These are phyloP conservation scores for Fusarium phyllophilum DNA, from an alignment of 2,329 filamentous ascomycete species.

Conservation along the genomic window DNA sequence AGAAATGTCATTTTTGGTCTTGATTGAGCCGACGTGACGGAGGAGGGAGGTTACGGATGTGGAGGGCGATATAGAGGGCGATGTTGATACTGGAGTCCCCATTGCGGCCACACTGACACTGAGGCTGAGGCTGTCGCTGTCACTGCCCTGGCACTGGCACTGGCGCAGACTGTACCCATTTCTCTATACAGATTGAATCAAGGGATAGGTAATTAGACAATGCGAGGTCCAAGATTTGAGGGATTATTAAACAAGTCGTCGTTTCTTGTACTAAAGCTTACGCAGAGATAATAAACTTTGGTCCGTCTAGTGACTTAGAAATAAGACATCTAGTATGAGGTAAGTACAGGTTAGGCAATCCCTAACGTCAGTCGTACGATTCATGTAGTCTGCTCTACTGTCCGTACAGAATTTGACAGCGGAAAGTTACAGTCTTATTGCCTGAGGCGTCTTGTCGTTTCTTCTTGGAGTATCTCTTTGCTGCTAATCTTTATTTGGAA, in stretches of 20 bases:
- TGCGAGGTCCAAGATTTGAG: background rate
- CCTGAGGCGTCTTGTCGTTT: background rate
- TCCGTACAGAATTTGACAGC: background rate
- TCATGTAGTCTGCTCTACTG: background rate
- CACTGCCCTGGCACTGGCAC: background rate
- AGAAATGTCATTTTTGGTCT: constrained; percentile 13
- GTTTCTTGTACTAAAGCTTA: background rate
- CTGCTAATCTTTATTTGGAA: constrained; percentile 92
- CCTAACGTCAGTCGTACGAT: background rate
- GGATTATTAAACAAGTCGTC: constrained; percentile 2
- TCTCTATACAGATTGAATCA: background rate
- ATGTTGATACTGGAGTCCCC: constrained; percentile 14
- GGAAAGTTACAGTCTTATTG: background rate
- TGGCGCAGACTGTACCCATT: background rate
- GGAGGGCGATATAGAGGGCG: constrained; percentile 16
- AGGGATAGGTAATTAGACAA: background rate
- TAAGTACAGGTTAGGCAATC: background rate
- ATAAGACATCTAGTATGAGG: background rate
- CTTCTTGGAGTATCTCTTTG: constrained; percentile 69
- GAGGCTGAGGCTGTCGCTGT: background rate
- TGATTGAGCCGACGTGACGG: constrained; percentile 23
- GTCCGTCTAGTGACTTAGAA: background rate
- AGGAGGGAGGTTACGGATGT: constrained; percentile 29
- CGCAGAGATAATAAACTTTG: background rate
- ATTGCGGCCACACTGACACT: constrained; percentile 15